phyloP scores from a whole-genome alignment of 2,329 filamentous ascomycete genomes.

The Ascosphaera aggregata region DNA sequence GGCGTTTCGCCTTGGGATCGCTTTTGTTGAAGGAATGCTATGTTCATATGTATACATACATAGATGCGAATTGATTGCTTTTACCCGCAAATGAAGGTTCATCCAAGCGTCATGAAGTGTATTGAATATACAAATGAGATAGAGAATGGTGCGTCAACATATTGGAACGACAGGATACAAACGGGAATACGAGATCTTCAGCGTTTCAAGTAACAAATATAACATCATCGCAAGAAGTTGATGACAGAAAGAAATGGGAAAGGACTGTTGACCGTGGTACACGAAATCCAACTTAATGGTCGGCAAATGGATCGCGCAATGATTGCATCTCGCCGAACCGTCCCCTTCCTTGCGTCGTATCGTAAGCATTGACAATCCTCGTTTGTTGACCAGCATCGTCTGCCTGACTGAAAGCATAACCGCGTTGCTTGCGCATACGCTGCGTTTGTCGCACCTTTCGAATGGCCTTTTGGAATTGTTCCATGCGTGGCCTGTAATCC shows the following conservation, averaged over 20 bases:
- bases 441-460: constrained; percentile 95
- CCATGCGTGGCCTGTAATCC: constrained; percentile 95
- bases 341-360: constrained; percentile 80
- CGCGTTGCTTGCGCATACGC: constrained; percentile 96
- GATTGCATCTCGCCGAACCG: constrained; percentile 77
- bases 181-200: neutral
- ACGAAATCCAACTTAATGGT: neutral
- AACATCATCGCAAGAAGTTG: neutral
- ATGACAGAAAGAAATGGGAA: neutral
- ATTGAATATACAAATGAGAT: too few relatives aligned
- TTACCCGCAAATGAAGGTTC: neutral
- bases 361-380: constrained; percentile 85
- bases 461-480: constrained; percentile 98
- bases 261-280: neutral
- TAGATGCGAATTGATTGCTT: neutral
- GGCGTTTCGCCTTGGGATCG: neutral
- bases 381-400: constrained; percentile 68
- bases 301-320: neutral
- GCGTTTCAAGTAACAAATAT: neutral
- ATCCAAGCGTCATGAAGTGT: too few relatives aligned
- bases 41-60: constrained; percentile 1
- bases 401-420: constrained; percentile 93
- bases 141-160: too few relatives aligned
- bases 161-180: neutral
- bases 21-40: neutral